Evolutionary conservation across 441 rosid genomes (phyloP).

Genomic region (Bruguiera hainesii): DNA sequence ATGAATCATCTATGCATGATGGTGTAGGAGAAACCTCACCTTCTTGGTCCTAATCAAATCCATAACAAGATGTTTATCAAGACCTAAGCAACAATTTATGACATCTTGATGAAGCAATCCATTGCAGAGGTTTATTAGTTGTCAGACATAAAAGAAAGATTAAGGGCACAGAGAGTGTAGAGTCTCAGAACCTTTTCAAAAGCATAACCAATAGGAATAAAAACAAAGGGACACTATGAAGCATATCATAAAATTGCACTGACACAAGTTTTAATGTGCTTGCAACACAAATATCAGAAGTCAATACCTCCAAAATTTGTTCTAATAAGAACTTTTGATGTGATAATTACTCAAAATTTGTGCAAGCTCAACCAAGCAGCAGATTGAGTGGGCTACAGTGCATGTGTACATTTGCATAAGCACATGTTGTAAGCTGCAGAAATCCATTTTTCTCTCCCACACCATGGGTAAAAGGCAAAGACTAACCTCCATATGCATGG

Average conservation of each 20-base stretch:
- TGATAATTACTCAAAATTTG: constrained; percentile 5
- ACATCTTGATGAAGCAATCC: too few relatives aligned
- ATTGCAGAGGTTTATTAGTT: too few relatives aligned
- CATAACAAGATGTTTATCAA: not conserved
- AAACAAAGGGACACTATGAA: not conserved
- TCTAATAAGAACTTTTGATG: constrained; percentile 8
- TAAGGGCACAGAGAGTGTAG: not conserved
- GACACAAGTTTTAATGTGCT: not conserved
- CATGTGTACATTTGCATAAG: not conserved
- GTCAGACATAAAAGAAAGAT: too few relatives aligned
- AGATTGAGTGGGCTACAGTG: not conserved
- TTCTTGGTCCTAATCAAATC: constrained; percentile 38
- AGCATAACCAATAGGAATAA: not conserved
- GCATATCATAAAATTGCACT: not conserved
- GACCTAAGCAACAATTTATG: not conserved
- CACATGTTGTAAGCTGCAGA: not conserved
- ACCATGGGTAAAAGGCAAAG: constrained; percentile 10
- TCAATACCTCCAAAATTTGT: not conserved
- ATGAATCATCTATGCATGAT: constrained; percentile 64
- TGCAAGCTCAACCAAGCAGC: constrained; percentile 3
- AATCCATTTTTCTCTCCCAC: not conserved
- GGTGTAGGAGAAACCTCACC: constrained; percentile 41
- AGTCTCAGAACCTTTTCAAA: not conserved
- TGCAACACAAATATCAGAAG: not conserved
- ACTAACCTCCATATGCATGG: constrained; percentile 38